Base-by-base conservation (phyloP, 169 alveolate species). In the Eimeria acervulina region DNA sequence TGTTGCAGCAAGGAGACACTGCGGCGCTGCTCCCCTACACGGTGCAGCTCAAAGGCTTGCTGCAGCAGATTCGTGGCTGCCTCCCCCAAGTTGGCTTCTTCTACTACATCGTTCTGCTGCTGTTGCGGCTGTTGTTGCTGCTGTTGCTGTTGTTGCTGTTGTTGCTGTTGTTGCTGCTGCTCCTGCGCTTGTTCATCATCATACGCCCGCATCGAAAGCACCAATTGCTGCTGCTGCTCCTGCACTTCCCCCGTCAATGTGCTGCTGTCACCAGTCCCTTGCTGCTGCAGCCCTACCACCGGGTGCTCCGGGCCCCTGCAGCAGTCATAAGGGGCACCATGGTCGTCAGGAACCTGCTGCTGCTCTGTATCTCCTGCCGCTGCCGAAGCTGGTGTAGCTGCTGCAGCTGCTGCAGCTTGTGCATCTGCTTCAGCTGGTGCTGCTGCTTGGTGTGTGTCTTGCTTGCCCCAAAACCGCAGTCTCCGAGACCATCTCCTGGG, bases 241-340 rank as follows among this genome's bases (percentile, higher is more conserved):
- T 23, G 38, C 72, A 36, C 72, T 26, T 19, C 72, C 12, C 72
- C 12, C 36, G 10, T 3, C 36, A 26, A 61, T 21, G 28, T 33
- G 28, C 83, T 38, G 83, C n/a, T 68, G 42, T 23, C 13, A 10
- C 5, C 52, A 4, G 44, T 2, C 7, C 7, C 33, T 21, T 72
- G 80, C 55, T 72, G 83, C 83, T 72, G 83, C 83, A 72, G 47
- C 52, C 10, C 83, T 15, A 31, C 83, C 83, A 72, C 15, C 83
- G 4, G 47, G 28, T 72, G 83, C 83, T 7, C 33, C 83, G 26
- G 23, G 5, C n/a, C 83, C 44, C 52, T 12, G 83, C 83, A 36
- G 83, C 47, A 7, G n/a, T 26, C 51, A 38, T 72, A 51, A 13
- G 80, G 17, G 28, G 21, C 44, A 15, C 15, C 80, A 33, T 12